Conservation (phyloP, 1,139 yeast species). For the Geotrichum macrosporum region DNA sequence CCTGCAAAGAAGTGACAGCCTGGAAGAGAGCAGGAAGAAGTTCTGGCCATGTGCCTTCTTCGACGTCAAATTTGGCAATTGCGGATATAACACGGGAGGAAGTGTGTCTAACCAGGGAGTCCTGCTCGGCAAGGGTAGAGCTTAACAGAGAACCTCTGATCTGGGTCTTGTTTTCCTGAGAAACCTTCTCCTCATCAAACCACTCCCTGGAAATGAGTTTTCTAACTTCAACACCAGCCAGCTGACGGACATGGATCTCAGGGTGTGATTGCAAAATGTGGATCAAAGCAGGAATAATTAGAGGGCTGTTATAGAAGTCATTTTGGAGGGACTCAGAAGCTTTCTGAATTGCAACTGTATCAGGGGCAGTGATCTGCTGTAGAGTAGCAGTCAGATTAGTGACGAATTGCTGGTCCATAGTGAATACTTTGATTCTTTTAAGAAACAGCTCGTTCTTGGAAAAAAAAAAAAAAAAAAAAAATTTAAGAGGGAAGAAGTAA, state of each 20-base stretch:
- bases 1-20: conserved; percentile 56
- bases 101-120: conserved; percentile 77
- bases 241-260: conserved; percentile 61
- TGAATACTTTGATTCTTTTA: conserved; percentile 27
- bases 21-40: conserved; percentile 66
- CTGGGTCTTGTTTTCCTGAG: conserved; percentile 48
- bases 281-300: conserved; percentile 74
- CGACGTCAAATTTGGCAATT: conserved; percentile 73
- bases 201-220: conserved; percentile 73
- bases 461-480: not conserved
- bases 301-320: conserved; percentile 67
- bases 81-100: conserved; percentile 85
- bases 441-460: too few relatives aligned
- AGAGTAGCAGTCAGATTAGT: conserved; percentile 73
- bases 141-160: conserved; percentile 67
- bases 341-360: conserved; percentile 69
- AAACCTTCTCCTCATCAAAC: conserved; percentile 42
- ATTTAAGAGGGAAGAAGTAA: conserved; percentile 6
- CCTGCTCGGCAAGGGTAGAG: conserved; percentile 60
- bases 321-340: conserved; percentile 74
- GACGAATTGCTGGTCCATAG: conserved; percentile 68
- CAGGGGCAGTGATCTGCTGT: conserved; percentile 70
- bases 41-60: conserved; percentile 66
- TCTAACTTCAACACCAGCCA: conserved; percentile 94
- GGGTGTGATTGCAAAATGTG: conserved; percentile 69